A percentile compares a stretch with the other conserved stretches of the same genome.
Conservation (phyloP, 441 rosid species). For the Pelargonium citronellum region DNA sequence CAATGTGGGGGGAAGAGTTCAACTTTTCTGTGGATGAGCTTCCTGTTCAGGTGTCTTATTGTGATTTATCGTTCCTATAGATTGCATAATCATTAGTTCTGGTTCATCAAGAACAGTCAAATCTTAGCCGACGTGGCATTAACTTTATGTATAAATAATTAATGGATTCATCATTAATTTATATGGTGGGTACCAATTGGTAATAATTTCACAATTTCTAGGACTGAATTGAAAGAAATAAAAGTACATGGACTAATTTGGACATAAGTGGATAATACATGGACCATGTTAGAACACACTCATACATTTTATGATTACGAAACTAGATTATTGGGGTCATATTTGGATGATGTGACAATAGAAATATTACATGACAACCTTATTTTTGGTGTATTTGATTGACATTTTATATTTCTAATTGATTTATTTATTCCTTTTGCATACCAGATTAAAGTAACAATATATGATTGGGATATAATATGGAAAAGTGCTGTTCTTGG, state of each 20-base stretch:
- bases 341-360: slow-evolving; percentile 3
- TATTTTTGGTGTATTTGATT: slow-evolving; percentile 8
- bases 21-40: slow-evolving; percentile 84
- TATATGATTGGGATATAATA: slow-evolving; percentile 98
- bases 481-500: slow-evolving; percentile 99
- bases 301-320: background rate
- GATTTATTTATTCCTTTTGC: slow-evolving; percentile 5
- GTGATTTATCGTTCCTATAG: background rate
- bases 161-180: too few species aligned
- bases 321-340: background rate
- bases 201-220: too few species aligned
- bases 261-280: too few species aligned
- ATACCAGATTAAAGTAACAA: slow-evolving; percentile 75
- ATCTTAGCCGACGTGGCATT: background rate
- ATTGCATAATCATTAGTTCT: background rate
- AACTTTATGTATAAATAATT: too few species aligned
- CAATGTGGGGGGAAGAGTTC: slow-evolving; percentile 99
- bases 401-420: slow-evolving; percentile 14
- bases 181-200: too few species aligned
- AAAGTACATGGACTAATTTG: too few species aligned
- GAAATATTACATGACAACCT: background rate
- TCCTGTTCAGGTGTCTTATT: slow-evolving; percentile 66
- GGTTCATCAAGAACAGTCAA: too few species aligned
- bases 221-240: too few species aligned
- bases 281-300: too few species aligned